phyloP scores from a whole-genome alignment of 1,284 basidiomycete genomes.

The Tranzscheliella williamsii region DNA sequence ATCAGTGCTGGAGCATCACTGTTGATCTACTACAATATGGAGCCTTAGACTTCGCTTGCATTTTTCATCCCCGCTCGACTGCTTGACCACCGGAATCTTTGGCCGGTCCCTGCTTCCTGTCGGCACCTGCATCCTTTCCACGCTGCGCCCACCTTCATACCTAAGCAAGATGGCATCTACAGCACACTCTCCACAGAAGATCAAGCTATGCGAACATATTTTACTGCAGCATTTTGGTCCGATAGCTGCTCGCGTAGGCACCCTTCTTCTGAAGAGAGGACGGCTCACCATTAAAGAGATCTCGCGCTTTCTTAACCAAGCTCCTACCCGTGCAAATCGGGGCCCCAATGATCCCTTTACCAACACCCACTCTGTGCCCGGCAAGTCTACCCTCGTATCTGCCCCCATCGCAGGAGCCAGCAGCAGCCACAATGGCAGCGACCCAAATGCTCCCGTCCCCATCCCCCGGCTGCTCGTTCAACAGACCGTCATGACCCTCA shows the following conservation, averaged over 20 bases:
- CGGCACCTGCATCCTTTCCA: no score
- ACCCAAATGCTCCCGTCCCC: conserved; percentile 69
- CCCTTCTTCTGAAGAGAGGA: conserved; percentile 80
- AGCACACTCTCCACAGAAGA: conserved; percentile 51
- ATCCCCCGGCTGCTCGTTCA: conserved; percentile 69
- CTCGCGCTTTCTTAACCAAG: conserved; percentile 42
- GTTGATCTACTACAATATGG: no score
- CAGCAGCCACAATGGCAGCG: conserved; percentile 24
- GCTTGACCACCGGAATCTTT: no score
- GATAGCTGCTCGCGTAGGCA: conserved; percentile 73
- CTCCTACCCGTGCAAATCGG: conserved; percentile 24
- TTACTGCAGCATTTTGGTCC: conserved; percentile 78
- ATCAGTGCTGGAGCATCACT: no score
- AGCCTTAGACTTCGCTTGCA: no score
- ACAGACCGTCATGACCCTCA: conserved; percentile 76
- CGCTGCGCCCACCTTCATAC: not conserved
- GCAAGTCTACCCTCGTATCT: conserved; percentile 20
- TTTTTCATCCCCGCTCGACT: no score
- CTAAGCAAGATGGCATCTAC: conserved; percentile 17
- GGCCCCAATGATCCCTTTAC: conserved; percentile 27
- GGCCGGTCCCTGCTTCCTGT: no score
- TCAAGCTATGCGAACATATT: conserved; percentile 72
- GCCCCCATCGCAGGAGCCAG: conserved; percentile 27
- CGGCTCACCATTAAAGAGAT: conserved; percentile 71
- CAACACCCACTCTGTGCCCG: conserved; percentile 5